Percentiles rank a stretch among this genome's conserved stretches.
Evolutionary conservation across 176 grass and related monocot genomes (phyloP).

Genomic region (maize (Zea mays)): Zm-B73-REFERENCE-NAM-5.0 NC_050103.1:150669001-150669500

Average conservation of each 20-base stretch:
- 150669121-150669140: constrained; percentile 29
- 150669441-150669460: constrained; percentile 22
- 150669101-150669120: neutral
- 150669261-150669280: neutral
- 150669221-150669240: neutral
- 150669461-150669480: constrained; percentile 25
- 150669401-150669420: neutral
- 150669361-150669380: neutral
- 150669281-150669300: neutral
- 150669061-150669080: neutral
- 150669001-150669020: neutral
- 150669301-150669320: neutral
- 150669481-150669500: constrained; percentile 13
- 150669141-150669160: neutral
- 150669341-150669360: neutral
- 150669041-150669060: neutral
- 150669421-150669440: neutral
- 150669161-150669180: neutral
- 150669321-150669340: neutral
- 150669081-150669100: neutral
- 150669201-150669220: neutral
- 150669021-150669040: neutral
- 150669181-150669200: constrained; percentile 15
- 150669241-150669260: neutral
- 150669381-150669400: neutral